Percentiles rank a stretch among this genome's conserved stretches.
Evolutionary conservation across 768 basidiomycete genomes (phyloP).

Genomic region (Boletus reticulatus): DNA sequence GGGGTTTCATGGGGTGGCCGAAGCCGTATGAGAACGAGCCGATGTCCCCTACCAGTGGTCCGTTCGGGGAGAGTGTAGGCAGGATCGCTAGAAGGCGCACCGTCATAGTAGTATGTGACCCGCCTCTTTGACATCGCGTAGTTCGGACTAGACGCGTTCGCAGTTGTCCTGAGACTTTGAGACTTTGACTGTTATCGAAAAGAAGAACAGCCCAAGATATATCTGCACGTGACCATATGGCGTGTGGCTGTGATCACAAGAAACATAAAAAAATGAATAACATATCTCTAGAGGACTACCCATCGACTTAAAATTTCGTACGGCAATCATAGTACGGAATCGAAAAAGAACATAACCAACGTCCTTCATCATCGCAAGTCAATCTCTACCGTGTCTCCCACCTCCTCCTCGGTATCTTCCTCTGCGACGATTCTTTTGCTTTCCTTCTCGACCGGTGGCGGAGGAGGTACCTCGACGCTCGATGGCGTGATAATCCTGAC

Average conservation of each 20-base stretch:
- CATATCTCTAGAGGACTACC: conserved; percentile 6
- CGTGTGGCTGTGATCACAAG: conserved; percentile 1
- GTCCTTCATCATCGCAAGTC: conserved; percentile 42
- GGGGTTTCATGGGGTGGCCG: conserved; percentile 95
- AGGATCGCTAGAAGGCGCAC: conserved; percentile 37
- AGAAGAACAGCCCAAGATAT: no score
- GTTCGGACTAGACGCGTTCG: neutral
- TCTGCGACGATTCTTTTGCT: conserved; percentile 40
- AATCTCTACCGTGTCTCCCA: conserved; percentile 79
- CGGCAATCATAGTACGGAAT: neutral
- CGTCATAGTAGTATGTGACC: conserved; percentile 80
- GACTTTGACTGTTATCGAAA: no score
- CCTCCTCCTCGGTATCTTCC: conserved; percentile 66
- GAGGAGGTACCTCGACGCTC: conserved; percentile 75
- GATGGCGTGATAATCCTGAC: conserved; percentile 51
- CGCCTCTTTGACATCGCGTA: conserved; percentile 62
- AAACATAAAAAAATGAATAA: conserved; percentile 1
- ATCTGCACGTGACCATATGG: conserved; percentile 14
- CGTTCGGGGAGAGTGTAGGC: neutral
- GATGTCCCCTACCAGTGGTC: conserved; percentile 53
- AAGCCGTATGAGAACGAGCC: conserved; percentile 79
- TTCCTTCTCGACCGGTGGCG: conserved; percentile 79
- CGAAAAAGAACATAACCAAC: neutral
- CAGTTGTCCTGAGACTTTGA: neutral
- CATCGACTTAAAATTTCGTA: neutral